phyloP scores from a whole-genome alignment of 352 stramenopile genomes.

The Phytophthora brassicae region DNA sequence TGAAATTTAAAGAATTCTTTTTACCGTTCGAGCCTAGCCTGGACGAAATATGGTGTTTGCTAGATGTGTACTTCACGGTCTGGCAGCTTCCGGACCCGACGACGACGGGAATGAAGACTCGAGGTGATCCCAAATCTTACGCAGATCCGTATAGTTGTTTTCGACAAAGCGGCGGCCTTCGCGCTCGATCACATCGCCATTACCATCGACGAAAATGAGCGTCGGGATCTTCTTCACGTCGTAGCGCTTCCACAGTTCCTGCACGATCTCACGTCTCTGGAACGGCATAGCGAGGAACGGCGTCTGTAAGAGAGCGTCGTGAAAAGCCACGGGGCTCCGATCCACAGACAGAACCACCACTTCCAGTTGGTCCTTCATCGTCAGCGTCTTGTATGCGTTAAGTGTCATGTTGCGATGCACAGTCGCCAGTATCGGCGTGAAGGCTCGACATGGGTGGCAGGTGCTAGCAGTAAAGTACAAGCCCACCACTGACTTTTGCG shows the following conservation, averaged over 20 bases:
- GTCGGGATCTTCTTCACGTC: constrained; percentile 70
- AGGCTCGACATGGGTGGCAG: constrained; percentile 58
- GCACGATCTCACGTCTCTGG: constrained; percentile 45
- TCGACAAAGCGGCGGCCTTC: constrained; percentile 65
- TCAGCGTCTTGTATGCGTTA: constrained; percentile 50
- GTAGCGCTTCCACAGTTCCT: constrained; percentile 68
- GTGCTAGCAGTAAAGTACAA: constrained; percentile 72
- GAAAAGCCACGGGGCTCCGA: constrained; percentile 53
- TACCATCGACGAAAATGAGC: constrained; percentile 67
- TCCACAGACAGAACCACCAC: constrained; percentile 69
- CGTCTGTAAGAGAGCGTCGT: constrained; percentile 57
- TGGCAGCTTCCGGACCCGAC: constrained; percentile 18
- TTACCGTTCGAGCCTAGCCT: neutral
- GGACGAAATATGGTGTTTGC: neutral
- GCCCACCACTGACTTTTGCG: constrained; percentile 53
- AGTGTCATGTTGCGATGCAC: constrained; percentile 69
- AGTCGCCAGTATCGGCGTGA: constrained; percentile 64
- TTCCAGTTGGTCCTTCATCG: constrained; percentile 61
- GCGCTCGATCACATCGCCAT: constrained; percentile 61
- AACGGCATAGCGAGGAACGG: constrained; percentile 65
- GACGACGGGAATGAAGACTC: constrained; percentile 19
- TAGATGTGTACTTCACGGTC: constrained; percentile 25
- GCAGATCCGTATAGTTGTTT: constrained; percentile 62
- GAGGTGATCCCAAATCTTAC: constrained; percentile 62
- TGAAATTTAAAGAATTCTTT: neutral